A percentile compares a stretch with the other conserved stretches of the same genome.
phyloP scores from a whole-genome alignment of 306 rosid genomes.

The Prunus davidiana region DNA sequence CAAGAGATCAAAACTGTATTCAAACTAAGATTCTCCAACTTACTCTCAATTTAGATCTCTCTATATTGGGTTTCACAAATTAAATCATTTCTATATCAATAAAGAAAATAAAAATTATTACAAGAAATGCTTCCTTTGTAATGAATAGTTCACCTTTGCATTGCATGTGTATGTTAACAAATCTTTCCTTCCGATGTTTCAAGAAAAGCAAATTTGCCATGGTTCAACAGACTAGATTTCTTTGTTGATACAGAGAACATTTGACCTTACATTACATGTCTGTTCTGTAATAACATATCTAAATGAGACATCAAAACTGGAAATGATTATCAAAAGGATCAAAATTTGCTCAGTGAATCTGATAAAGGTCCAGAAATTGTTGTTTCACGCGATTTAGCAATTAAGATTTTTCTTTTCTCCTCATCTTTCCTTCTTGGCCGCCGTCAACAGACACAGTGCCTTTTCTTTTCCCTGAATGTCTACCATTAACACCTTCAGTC shows the following conservation, averaged over 20 bases:
- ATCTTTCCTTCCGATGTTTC: background rate
- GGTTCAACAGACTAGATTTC: background rate
- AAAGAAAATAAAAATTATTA: background rate
- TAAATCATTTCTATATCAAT: no score
- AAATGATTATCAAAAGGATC: background rate
- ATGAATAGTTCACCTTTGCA: background rate
- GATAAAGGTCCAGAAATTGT: background rate
- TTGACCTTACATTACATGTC: background rate
- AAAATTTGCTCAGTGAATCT: slow-evolving; percentile 6
- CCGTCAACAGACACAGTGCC: slow-evolving; percentile 7
- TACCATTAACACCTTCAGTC: slow-evolving; percentile 18
- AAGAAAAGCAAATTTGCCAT: background rate
- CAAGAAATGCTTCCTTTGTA: background rate
- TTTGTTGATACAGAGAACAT: slow-evolving; percentile 5
- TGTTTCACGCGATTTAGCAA: background rate
- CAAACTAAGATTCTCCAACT: no score
- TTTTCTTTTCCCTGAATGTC: slow-evolving; percentile 18
- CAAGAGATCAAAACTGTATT: no score
- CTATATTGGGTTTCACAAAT: background rate
- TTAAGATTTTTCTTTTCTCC: slow-evolving; percentile 16
- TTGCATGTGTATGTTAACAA: background rate
- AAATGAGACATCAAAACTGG: slow-evolving; percentile 4
- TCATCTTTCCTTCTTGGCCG: slow-evolving; percentile 1
- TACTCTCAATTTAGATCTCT: background rate
- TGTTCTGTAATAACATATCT: slow-evolving; percentile 3